phyloP scores from a whole-genome alignment of 2,329 filamentous ascomycete species.

The Thermomyces lanuginosus region DNA sequence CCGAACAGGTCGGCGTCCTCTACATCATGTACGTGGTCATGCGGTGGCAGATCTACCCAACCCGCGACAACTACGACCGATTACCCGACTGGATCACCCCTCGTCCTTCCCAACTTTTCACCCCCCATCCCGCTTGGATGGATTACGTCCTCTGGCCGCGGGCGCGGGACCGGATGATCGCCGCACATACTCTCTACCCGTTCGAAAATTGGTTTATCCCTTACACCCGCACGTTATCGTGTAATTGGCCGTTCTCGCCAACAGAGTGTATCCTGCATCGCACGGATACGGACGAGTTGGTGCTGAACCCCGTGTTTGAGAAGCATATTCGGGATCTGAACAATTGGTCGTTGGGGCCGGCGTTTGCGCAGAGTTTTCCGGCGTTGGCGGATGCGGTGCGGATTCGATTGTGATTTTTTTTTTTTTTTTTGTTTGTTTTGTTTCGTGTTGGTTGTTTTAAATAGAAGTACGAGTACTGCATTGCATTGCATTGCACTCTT shows the following conservation, averaged over 20 bases:
- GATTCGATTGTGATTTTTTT: slow-evolving; percentile 10
- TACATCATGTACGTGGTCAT: slow-evolving; percentile 79
- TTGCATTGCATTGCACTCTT: background rate
- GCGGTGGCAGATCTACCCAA: slow-evolving; percentile 70
- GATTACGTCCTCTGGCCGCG: slow-evolving; percentile 66
- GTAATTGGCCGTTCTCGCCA: slow-evolving; percentile 75
- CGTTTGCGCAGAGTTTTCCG: slow-evolving; percentile 52
- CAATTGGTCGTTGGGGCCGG: slow-evolving; percentile 66
- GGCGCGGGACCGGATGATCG: slow-evolving; percentile 53
- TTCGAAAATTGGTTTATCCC: slow-evolving; percentile 76
- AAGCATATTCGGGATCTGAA: slow-evolving; percentile 55
- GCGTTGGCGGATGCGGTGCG: slow-evolving; percentile 29
- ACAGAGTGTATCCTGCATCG: slow-evolving; percentile 49
- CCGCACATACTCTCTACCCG: slow-evolving; percentile 38
- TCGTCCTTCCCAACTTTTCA: slow-evolving; percentile 46
- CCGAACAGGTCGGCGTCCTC: slow-evolving; percentile 65
- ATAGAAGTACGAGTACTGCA: slow-evolving; percentile 1
- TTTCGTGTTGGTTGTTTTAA: background rate
- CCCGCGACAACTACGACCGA: slow-evolving; percentile 60
- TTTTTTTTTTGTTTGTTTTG: background rate
- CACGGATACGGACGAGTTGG: slow-evolving; percentile 42
- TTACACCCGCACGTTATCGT: slow-evolving; percentile 55
- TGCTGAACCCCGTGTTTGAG: slow-evolving; percentile 79
- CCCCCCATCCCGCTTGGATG: slow-evolving; percentile 61
- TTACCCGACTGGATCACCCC: slow-evolving; percentile 60